phyloP scores from a whole-genome alignment of 2,329 filamentous ascomycete species.

The Apiospora phragmitis region DNA sequence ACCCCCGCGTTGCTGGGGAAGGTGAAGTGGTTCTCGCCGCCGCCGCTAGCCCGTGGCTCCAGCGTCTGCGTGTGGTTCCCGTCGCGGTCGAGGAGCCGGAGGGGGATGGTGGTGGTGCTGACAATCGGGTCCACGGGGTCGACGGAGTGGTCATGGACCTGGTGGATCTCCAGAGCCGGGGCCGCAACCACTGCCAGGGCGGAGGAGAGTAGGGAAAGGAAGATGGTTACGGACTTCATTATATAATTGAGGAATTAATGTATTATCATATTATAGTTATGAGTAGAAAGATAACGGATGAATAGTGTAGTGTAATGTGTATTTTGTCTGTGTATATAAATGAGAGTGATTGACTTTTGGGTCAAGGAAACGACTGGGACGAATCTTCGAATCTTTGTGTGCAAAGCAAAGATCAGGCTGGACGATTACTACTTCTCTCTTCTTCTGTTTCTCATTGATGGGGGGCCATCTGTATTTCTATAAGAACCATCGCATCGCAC shows the following conservation, averaged over 20 bases:
- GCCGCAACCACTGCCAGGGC: not conserved
- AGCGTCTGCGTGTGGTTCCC: not conserved
- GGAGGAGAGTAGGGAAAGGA: not conserved
- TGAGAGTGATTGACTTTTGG: not conserved
- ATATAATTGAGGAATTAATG: not conserved
- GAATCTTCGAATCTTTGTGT: not conserved
- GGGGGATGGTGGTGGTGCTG: not conserved
- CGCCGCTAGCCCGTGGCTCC: not conserved
- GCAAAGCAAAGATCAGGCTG: not conserved
- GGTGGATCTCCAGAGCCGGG: not conserved
- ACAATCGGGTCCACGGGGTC: not conserved
- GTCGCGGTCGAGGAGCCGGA: not conserved
- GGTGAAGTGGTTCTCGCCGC: not conserved
- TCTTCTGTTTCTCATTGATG: not conserved
- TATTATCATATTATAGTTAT: not conserved
- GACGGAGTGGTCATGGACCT: not conserved
- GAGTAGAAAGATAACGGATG: not conserved
- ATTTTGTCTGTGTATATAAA: not conserved
- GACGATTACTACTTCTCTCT: not conserved
- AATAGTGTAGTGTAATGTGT: not conserved
- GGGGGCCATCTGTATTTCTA: not conserved
- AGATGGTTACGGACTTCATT: not conserved
- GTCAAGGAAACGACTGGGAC: not conserved
- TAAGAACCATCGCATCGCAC: not conserved
- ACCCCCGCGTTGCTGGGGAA: not conserved